Base-by-base conservation (phyloP, 1,284 basidiomycete genomes). In the Hortiboletus rubellus region DNA sequence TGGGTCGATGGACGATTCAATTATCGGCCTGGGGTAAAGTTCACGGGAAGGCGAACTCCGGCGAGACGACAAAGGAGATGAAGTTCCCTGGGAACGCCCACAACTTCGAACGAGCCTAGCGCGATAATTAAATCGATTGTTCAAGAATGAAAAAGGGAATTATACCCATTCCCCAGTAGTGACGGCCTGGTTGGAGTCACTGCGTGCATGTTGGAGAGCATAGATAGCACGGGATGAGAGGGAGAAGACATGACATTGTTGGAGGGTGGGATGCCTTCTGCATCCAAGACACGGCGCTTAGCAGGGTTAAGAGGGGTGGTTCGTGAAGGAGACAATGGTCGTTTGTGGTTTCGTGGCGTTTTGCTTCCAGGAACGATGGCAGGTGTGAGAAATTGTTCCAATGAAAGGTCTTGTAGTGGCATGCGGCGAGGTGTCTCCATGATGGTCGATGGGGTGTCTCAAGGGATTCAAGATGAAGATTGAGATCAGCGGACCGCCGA, bases 241-340 rank as follows among this genome's bases (percentile, higher is more conserved):
- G 59, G 60, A 63, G 61, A 65, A 60, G 64, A 66, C 47, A 33
- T 45, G 45, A 46, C 31, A 41, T 46, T 54, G 36, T 49, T 63
- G 24, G 59, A 54, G 38, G 75, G 72, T 7, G 74, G 69, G 52
- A 81, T 71, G 52, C 80, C 82, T 64, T 86, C 84, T 46, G 77
- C 77, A 57, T 74, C 77, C 54, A 90, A 77, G 56, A 90, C 82
- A 46, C 89, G 84, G 40, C 88, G 82, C 68, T 91, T 91, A 30
- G 83, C 77, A 30, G 87, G 86, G 62, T 79, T 86, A 60, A 80
- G 77, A 47, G 79, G 69, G 24, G 66, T 71, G n/a, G 77, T 74
- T 33, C 66, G 72, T 41, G 75, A 77, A 2, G 84, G 85, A 46
- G 83, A 86, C 62, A 79, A 74, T 45, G 82, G 79, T 38, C 83